Evolutionary conservation across 257 asterid species (phyloP), one percentile per base, ranked within the genome.

Genomic region (Prunella vulgaris): DNA sequence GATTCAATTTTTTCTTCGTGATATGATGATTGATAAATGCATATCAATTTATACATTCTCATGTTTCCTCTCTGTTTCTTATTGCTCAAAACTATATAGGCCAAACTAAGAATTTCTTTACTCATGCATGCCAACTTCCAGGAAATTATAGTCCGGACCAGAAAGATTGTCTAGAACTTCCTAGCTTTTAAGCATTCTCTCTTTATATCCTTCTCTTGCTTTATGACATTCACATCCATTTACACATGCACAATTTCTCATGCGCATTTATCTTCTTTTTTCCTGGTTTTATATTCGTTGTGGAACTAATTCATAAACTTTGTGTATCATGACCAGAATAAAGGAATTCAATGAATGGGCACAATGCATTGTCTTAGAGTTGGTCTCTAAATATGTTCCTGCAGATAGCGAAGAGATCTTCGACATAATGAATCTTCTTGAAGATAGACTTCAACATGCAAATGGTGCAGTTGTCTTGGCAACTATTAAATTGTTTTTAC

Each of bases 391-490:
- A 71, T 94, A 91, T 78, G 93, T 89, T 60, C 98, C 98, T 28
- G 46, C 90, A 27, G 99, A 94, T 64, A 88, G 82, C 83, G 92
- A 82, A 70, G 99, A 94, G 87, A 86, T 94, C 81, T 94, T 94
- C 75, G 99, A 94, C 87, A 86, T 91, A 71, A 94, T 94, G 99
- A 90, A 94, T 85, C 97, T 94, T 80, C 98, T 94, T 40, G 99
- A 94, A 84, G 99, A 94, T 76, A 86, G 99, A 78, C 99, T 94
- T 81, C 99, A 94, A 76, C 99, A 94, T 84, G 99, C 99, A 64
- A 94, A 94, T 74, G 94, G 99, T 74, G 99, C 99, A 49, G 99
- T 94, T 64, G 99, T 94, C 80, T 82, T 94, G 90, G 95, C 97
- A 76, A 87, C 96, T 63, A 91, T 84, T 79, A 94, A 94, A 86